phyloP scores from a whole-genome alignment of 306 rosid species.

The Citrullus amarus region DNA sequence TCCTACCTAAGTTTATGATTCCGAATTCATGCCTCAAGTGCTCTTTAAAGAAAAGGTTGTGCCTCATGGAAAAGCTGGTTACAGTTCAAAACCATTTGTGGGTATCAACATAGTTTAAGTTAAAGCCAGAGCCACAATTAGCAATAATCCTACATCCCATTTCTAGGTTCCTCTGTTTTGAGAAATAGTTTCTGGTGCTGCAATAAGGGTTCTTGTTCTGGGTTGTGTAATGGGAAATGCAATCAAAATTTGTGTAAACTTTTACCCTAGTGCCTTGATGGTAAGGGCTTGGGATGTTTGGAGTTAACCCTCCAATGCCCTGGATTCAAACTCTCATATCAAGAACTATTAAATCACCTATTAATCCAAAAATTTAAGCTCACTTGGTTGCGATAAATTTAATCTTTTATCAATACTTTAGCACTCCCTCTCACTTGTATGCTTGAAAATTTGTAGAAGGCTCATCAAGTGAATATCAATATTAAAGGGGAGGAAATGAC shows the following conservation, averaged over 20 bases:
- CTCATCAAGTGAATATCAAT: no score
- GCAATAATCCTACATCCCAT: background rate
- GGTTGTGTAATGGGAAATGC: background rate
- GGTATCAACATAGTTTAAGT: background rate
- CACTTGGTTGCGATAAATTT: no score
- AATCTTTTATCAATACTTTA: no score
- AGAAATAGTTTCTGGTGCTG: background rate
- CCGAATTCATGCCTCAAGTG: background rate
- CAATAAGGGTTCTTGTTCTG: background rate
- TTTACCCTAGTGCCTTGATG: background rate
- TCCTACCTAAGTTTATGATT: background rate
- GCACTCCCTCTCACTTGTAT: no score
- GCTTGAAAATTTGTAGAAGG: no score
- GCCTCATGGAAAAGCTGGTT: background rate
- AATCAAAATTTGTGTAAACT: background rate
- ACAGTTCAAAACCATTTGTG: background rate
- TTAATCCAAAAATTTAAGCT: no score
- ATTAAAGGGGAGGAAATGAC: no score
- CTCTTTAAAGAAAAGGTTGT: background rate
- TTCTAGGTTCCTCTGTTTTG: background rate
- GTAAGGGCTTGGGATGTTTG: background rate
- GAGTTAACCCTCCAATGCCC: background rate
- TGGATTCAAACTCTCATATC: background rate
- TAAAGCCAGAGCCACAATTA: background rate
- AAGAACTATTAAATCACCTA: background rate